phyloP scores from a whole-genome alignment of 2,329 filamentous ascomycete species.

The Beauveria sp. region DNA sequence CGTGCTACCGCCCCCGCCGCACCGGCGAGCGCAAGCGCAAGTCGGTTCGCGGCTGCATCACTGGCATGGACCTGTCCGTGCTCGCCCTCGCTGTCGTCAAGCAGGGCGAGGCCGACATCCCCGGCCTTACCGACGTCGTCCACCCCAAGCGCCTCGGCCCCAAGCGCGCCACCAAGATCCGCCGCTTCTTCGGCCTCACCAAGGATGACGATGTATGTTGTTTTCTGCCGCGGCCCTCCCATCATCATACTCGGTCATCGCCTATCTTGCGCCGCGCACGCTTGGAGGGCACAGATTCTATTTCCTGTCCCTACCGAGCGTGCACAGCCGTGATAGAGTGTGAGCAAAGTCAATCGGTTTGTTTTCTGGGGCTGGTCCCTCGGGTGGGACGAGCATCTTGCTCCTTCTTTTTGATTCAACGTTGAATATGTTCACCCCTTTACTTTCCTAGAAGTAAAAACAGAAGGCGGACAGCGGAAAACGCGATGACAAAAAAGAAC shows the following conservation, averaged over 20 bases:
- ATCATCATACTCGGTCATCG: constrained; percentile 55
- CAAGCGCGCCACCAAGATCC: constrained; percentile 99
- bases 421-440: background rate
- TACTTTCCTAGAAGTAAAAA: background rate
- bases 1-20: constrained; percentile 97
- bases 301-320: background rate
- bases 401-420: constrained; percentile 7
- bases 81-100: constrained; percentile 94
- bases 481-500: constrained; percentile 3
- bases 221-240: constrained; percentile 28
- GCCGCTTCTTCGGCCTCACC: constrained; percentile 98
- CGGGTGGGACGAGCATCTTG: constrained; percentile 10
- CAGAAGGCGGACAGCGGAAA: background rate
- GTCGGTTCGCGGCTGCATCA: constrained; percentile 98
- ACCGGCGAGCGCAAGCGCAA: constrained; percentile 99
- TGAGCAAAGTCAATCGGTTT: constrained; percentile 36
- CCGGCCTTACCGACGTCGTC: constrained; percentile 93
- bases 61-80: constrained; percentile 90
- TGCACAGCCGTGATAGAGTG: constrained; percentile 47
- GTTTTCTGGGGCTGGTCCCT: background rate
- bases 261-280: constrained; percentile 52
- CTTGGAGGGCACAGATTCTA: constrained; percentile 20
- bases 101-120: constrained; percentile 91
- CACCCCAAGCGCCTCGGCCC: constrained; percentile 98
- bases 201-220: constrained; percentile 99